Evolutionary conservation across 352 stramenopile species (phyloP).

Genomic region (Pythium vanterpoolii): DNA sequence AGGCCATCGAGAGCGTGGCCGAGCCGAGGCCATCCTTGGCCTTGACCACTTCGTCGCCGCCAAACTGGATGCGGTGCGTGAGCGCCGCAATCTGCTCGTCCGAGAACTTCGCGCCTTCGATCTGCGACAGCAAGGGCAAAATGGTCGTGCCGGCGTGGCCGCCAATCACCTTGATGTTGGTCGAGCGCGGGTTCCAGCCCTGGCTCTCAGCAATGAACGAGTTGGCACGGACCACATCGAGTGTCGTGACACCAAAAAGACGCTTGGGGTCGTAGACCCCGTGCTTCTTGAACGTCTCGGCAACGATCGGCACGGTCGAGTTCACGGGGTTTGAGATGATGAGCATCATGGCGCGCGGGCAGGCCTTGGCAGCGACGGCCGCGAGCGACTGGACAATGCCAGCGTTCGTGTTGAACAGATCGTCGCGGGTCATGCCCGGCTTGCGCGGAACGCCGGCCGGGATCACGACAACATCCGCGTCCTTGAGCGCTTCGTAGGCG

Average conservation of each 20-base stretch:
- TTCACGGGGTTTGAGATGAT: constrained; percentile 99
- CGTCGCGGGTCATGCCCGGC: constrained; percentile 95
- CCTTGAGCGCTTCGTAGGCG: constrained; percentile 46
- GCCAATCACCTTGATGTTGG: constrained; percentile 96
- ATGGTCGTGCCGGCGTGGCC: constrained; percentile 99
- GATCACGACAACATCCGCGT: constrained; percentile 98
- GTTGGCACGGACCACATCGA: constrained; percentile 98
- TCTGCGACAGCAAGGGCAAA: constrained; percentile 97
- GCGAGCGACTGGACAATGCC: constrained; percentile 96
- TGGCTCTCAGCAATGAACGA: constrained; percentile 90
- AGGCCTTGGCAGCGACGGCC: constrained; percentile 92
- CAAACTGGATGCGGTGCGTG: constrained; percentile 96
- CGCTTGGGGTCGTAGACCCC: constrained; percentile 97
- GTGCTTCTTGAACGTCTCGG: constrained; percentile 97
- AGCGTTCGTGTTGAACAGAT: constrained; percentile 96
- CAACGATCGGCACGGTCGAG: constrained; percentile 98
- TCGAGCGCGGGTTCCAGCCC: constrained; percentile 70
- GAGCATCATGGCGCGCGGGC: constrained; percentile 94
- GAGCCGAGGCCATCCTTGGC: constrained; percentile 96
- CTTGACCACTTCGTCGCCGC: constrained; percentile 95
- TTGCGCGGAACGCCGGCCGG: constrained; percentile 99
- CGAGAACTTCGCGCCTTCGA: constrained; percentile 90
- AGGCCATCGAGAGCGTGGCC: constrained; percentile 99
- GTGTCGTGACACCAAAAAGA: constrained; percentile 97
- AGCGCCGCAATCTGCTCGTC: constrained; percentile 94